A percentile compares a stretch with the other conserved stretches of the same genome.
Conservation (phyloP, 2,329 filamentous ascomycete species). For the Cercospora berteroae region DNA sequence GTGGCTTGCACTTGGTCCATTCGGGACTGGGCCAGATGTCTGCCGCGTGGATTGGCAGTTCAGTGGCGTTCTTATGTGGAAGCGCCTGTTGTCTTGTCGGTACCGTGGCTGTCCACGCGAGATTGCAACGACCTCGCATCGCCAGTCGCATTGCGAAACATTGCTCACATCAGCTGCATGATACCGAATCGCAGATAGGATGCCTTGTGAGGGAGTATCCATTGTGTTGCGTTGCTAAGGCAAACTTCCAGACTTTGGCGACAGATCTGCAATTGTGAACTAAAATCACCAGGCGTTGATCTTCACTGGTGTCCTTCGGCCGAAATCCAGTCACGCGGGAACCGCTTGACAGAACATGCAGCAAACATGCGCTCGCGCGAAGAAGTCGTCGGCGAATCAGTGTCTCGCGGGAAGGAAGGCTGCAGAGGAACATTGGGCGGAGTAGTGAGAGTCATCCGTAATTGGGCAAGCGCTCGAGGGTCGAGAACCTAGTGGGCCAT, state of each 20-base stretch:
- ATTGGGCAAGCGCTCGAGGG: not conserved
- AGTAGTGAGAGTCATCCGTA: not conserved
- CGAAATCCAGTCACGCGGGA: not conserved
- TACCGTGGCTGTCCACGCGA: conserved; percentile 5
- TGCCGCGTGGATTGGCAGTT: conserved; percentile 1
- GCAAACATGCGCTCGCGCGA: conserved; percentile 4
- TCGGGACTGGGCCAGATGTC: conserved; percentile 7
- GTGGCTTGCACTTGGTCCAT: conserved; percentile 12
- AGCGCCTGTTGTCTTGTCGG: not conserved
- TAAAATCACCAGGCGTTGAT: not conserved
- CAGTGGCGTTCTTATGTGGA: conserved; percentile 3
- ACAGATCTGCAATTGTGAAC: not conserved
- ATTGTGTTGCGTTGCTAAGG: not conserved
- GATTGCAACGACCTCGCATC: conserved; percentile 1
- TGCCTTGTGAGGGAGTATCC: not conserved
- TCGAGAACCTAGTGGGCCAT: conserved; percentile 5
- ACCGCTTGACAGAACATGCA: not conserved
- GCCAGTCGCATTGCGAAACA: not conserved
- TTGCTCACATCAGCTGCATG: not conserved
- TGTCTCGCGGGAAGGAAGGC: not conserved
- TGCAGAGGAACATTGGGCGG: not conserved
- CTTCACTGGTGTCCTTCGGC: not conserved
- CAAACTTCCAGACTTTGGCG: not conserved
- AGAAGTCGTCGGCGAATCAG: not conserved
- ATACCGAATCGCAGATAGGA: not conserved